These are phyloP conservation scores for Phellopilus nigrolimitatus DNA, from an alignment of 1,284 basidiomycete genomes.

Conservation along the genomic window DNA sequence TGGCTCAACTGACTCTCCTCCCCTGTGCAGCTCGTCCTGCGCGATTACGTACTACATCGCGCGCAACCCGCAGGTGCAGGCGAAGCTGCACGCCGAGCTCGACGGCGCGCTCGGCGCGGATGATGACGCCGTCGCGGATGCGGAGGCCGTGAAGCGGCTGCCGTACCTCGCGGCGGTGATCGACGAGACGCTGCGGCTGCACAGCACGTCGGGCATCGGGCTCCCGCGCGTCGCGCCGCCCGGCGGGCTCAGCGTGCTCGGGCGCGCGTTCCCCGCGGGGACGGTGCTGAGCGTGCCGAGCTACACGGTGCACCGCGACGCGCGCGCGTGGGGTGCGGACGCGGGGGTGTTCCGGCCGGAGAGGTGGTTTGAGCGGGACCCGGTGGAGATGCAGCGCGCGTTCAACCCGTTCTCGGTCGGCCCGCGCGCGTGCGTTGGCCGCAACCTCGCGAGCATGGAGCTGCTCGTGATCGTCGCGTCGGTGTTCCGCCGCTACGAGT, in stretches of 20 bases:
- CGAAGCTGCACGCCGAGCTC: conserved; percentile 74
- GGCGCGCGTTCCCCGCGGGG: conserved; percentile 64
- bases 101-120: conserved; percentile 66
- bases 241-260: conserved; percentile 58
- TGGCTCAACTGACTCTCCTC: neutral
- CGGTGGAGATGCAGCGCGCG: conserved; percentile 54
- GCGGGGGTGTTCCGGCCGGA: conserved; percentile 71
- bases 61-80: conserved; percentile 57
- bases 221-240: conserved; percentile 75
- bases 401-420: conserved; percentile 76
- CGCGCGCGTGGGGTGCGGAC: conserved; percentile 70
- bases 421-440: conserved; percentile 64
- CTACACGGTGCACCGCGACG: conserved; percentile 75
- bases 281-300: conserved; percentile 69
- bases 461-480: conserved; percentile 70
- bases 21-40: conserved; percentile 60
- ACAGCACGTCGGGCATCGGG: conserved; percentile 78
- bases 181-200: conserved; percentile 76
- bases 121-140: conserved; percentile 50
- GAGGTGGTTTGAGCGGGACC: conserved; percentile 72
- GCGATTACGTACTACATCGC: conserved; percentile 84
- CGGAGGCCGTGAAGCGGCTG: conserved; percentile 61
- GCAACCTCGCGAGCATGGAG: conserved; percentile 73
- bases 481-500: conserved; percentile 66
- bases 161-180: conserved; percentile 80